Base-by-base conservation (phyloP, 2,329 filamentous ascomycete genomes). In the Neonectria punicea region DNA sequence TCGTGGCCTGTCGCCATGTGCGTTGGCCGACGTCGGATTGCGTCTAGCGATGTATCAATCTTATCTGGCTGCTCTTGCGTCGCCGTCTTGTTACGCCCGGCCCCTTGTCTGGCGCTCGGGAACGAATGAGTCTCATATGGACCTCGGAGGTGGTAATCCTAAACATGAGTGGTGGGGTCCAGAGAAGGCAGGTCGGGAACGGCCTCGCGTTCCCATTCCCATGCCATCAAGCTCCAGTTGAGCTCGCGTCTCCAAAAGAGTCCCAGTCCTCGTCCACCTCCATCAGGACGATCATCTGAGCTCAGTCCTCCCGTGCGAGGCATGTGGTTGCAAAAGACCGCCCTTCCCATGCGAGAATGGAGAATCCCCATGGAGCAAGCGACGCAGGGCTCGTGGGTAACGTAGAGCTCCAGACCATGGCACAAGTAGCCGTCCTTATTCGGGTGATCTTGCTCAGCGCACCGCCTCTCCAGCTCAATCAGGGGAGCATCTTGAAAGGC, bases 281-380 rank as follows among this genome's bases (percentile, higher is more conserved):
- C 82, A 70, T 84, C 79, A 67, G 85, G 83, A 70, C 87, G 87
- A 76, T 89, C 87, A 78, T 97, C 93, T 22, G 93, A 91, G 73
- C 91, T 92, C 81, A 98, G 84, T 47, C 93, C 94, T 54, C 95
- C 95, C 13, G 92, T 97, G 68, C 88, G 82, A 51, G 87, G 86
- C 92, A 97, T 96, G 60, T 92, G 88, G 67, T 90, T 86, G 68
- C 88, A 89, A 80, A 97, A 97, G 43, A 97, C 86, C 56, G 94
- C 92, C 58, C 92, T 90, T 49, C 93, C 90, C 85, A 99, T 97
- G 55, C 96, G 89, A 9, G 95, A 98, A 77, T 98, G 94, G 22
- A 98, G 85, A 72, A 98, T 92, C 1, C 93, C 96, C 96, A 98
- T 98, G 39, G 92, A 93, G 80, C 96, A 99, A 88, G 97, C 97